Percentiles rank a stretch among this genome's conserved stretches.
Conservation (phyloP, 352 stramenopile species). For the Pythium brassicae region DNA sequence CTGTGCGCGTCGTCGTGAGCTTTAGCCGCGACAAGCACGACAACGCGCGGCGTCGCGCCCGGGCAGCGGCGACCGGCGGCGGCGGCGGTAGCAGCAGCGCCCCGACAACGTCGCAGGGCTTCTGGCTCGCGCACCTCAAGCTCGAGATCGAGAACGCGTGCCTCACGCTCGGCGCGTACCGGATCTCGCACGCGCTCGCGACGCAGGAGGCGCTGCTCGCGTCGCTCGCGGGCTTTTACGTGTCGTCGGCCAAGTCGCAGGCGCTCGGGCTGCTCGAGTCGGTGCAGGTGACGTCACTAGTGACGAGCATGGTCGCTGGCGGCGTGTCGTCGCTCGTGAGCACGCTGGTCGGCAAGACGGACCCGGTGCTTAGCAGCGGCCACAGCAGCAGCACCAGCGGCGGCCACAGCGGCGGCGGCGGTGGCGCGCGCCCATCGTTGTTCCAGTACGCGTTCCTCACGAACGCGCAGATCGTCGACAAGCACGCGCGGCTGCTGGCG, state of each 20-base stretch:
- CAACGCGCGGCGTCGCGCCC: constrained; percentile 5
- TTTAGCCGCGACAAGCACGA: constrained; percentile 74
- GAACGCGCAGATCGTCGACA: constrained; percentile 68
- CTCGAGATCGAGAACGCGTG: constrained; percentile 85
- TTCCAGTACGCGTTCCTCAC: constrained; percentile 73
- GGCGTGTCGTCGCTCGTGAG: constrained; percentile 75
- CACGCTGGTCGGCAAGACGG: constrained; percentile 77
- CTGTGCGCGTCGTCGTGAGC: constrained; percentile 69
- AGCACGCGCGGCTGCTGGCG: constrained; percentile 54
- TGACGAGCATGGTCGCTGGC: constrained; percentile 76
- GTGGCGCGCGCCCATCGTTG: too few species aligned
- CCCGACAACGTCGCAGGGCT: constrained; percentile 27
- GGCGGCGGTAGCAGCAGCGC: constrained; percentile 8
- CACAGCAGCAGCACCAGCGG: constrained; percentile 25
- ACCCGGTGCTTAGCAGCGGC: constrained; percentile 42
- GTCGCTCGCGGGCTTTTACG: constrained; percentile 67
- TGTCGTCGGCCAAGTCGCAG: constrained; percentile 79
- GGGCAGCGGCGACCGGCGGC: too few species aligned
- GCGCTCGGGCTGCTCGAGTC: constrained; percentile 79
- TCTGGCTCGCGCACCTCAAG: constrained; percentile 82
- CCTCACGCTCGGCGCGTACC: constrained; percentile 66
- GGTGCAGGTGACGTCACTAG: constrained; percentile 80
- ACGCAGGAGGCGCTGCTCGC: constrained; percentile 71
- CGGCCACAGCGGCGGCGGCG: constrained; percentile 26
- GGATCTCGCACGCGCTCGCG: constrained; percentile 57